phyloP scores from a whole-genome alignment of 2,329 filamentous ascomycete species.

The Fusarium penzigii region DNA sequence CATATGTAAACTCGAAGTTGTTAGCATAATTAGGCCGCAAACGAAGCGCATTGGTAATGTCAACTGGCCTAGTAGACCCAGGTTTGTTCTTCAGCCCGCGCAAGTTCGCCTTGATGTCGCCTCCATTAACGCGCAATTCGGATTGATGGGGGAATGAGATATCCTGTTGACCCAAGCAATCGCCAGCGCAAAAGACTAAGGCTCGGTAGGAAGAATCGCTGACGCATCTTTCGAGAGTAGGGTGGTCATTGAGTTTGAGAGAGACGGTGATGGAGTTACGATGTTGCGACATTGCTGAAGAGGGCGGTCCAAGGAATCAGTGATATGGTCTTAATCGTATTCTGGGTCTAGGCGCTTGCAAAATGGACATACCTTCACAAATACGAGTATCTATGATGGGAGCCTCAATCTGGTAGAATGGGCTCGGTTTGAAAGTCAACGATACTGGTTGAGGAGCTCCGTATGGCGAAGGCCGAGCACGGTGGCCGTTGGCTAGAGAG shows the following conservation, averaged over 20 bases:
- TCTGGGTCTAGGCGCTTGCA: not conserved
- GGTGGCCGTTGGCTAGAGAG: conserved; percentile 22
- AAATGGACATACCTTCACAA: conserved; percentile 64
- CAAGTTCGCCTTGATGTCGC: conserved; percentile 88
- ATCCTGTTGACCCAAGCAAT: conserved; percentile 66
- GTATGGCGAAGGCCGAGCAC: conserved; percentile 17
- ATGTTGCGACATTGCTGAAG: conserved; percentile 56
- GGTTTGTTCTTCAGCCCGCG: conserved; percentile 95
- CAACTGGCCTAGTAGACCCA: conserved; percentile 88
- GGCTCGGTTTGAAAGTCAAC: conserved; percentile 66
- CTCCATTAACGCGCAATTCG: conserved; percentile 86
- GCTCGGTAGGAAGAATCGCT: conserved; percentile 66
- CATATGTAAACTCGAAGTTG: conserved; percentile 83
- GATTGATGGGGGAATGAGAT: conserved; percentile 90
- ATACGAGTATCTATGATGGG: conserved; percentile 65
- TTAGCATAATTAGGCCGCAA: conserved; percentile 74
- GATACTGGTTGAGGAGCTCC: conserved; percentile 9
- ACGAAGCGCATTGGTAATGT: conserved; percentile 78
- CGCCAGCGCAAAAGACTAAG: conserved; percentile 80
- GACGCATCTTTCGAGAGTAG: conserved; percentile 56
- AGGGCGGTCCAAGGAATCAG: conserved; percentile 11
- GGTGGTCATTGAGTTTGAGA: conserved; percentile 52
- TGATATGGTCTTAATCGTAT: not conserved
- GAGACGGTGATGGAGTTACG: conserved; percentile 48
- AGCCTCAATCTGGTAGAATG: conserved; percentile 76